Evolutionary conservation across 768 basidiomycete species (phyloP), one percentile per base, ranked within the genome.

Genomic region (Solioccasus polychromus): DNA sequence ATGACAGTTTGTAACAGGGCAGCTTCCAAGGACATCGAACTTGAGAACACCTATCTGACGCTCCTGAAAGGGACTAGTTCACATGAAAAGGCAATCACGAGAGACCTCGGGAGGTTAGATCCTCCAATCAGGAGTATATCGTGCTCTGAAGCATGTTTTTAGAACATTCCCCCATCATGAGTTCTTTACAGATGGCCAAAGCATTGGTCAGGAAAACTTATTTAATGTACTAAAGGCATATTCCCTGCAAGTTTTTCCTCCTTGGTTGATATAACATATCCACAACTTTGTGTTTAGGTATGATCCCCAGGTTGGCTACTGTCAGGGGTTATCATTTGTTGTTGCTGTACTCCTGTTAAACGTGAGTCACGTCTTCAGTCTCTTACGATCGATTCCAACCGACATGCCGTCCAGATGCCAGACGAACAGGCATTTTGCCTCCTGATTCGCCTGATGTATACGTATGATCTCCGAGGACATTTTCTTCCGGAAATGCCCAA

Each of bases 401-500:
- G 3, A 44, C 14, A 25, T 36, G 17, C 19, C n/a, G 22, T 29
- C 14, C 50, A 98, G 95, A 99, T 99, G 96, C 96, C 96, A 19
- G 96, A 98, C 51, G 96, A 99, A 70, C 95, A 98, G 68, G 95
- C 95, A 0, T 99, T 99, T 66, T 95, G 88, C 52, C 79, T 98
- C 10, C 77, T 98, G 9, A 93, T 97, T 23, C 77, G 96, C 42
- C 68, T 99, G 14, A 98, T 98, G 96, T 76, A 96, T 48, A 88
- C 94, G 1, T 98, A 99, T 62, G 94, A 95, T 65, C 75, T 98
- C 3, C 83, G 95, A 35, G 92, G 92, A 1, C 95, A 97, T 68
- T 99, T 93, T 69, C 74, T 97, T n/a, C 94, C 96, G 4, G 95
- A 99, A 60, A 99, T 99, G 96, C 96, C 96, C 1, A 95, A 92